Conservation (phyloP, 345 rosid genomes). For the Hibiscus mutabilis region DNA sequence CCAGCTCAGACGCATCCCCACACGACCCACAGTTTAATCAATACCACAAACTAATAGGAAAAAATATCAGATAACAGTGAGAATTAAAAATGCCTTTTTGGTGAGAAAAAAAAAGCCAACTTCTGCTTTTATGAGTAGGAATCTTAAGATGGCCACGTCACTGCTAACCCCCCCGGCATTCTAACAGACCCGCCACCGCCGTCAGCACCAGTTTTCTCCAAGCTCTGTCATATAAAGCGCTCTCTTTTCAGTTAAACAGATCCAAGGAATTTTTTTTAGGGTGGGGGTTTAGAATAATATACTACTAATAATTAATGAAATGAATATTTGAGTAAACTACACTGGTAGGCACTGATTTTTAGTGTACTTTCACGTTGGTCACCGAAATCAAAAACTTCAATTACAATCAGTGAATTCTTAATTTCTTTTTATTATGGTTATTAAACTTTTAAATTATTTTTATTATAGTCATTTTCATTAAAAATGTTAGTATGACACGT, state of each 20-base stretch:
- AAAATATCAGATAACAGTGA: not conserved
- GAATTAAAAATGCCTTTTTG: not conserved
- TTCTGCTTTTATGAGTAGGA: not conserved
- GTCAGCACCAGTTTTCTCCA: conserved; percentile 3
- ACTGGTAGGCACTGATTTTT: too few species aligned
- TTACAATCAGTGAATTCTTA: too few species aligned
- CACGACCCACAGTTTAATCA: not conserved
- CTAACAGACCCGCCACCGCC: conserved; percentile 8
- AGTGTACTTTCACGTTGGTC: too few species aligned
- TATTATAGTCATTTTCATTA: too few species aligned
- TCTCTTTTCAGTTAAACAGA: conserved; percentile 33
- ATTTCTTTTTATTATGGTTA: too few species aligned
- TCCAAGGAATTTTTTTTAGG: conserved; percentile 17
- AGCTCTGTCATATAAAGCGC: conserved; percentile 3
- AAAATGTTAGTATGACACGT: too few species aligned
- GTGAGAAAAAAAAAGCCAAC: not conserved
- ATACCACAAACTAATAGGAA: not conserved
- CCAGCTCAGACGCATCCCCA: conserved; percentile 3
- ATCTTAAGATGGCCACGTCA: not conserved
- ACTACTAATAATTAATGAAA: not conserved
- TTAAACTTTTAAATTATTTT: too few species aligned
- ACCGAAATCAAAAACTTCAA: too few species aligned
- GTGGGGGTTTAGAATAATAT: not conserved
- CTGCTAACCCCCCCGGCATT: conserved; percentile 5
- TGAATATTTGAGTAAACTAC: not conserved